Conservation (phyloP, 2,329 filamentous ascomycete genomes). For the Fusarium euwallaceae region DNA sequence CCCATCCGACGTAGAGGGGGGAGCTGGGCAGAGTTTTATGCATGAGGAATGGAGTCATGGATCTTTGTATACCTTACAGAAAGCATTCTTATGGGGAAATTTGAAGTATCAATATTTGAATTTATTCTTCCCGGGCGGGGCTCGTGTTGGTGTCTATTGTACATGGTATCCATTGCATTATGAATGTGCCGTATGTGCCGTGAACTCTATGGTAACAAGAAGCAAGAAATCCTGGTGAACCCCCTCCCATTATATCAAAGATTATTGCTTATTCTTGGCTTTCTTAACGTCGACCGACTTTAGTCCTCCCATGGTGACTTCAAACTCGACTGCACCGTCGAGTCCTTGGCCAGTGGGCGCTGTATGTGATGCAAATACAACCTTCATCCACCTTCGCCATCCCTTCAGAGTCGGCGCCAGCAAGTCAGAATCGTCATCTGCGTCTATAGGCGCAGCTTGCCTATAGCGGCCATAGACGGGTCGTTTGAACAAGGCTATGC, state of each 20-base stretch:
- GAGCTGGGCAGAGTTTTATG: slow-evolving; percentile 20
- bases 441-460: slow-evolving; percentile 52
- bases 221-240: background rate
- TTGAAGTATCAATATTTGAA: slow-evolving; percentile 25
- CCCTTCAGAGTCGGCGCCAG: slow-evolving; percentile 63
- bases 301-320: slow-evolving; percentile 78
- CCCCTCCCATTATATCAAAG: too few relatives aligned
- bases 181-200: background rate
- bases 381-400: slow-evolving; percentile 84
- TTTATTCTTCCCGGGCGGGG: slow-evolving; percentile 6
- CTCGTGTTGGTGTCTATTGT: slow-evolving; percentile 1
- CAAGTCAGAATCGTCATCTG: slow-evolving; percentile 57
- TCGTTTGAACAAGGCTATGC: slow-evolving; percentile 83
- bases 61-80: slow-evolving; percentile 34
- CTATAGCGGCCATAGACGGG: slow-evolving; percentile 64
- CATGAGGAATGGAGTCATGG: slow-evolving; percentile 37
- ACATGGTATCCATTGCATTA: background rate
- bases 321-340: slow-evolving; percentile 74
- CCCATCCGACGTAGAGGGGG: slow-evolving; percentile 63
- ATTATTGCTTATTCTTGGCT: slow-evolving; percentile 8
- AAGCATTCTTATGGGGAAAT: slow-evolving; percentile 28
- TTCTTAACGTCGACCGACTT: slow-evolving; percentile 48
- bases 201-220: background rate
- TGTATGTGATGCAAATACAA: slow-evolving; percentile 89
- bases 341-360: slow-evolving; percentile 63